phyloP scores from a whole-genome alignment of 2,329 filamentous ascomycete species.

The Alternaria triticimaculans region DNA sequence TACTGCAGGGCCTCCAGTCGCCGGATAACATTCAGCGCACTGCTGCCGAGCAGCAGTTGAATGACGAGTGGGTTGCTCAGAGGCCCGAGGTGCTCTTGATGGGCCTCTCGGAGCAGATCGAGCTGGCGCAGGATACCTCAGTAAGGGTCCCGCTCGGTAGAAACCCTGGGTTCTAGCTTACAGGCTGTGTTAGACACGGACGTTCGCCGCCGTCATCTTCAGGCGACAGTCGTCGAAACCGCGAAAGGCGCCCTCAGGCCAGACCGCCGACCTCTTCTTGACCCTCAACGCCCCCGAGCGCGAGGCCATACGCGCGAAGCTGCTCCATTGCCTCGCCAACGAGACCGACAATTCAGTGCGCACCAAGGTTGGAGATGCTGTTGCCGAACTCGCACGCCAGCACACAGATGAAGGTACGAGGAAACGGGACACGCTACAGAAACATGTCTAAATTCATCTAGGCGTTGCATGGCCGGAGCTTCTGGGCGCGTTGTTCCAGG shows the following conservation, averaged over 20 bases:
- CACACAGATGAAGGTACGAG: conserved; percentile 87
- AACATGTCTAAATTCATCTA: conserved; percentile 47
- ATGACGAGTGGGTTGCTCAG: conserved; percentile 83
- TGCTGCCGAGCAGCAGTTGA: conserved; percentile 87
- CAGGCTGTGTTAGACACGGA: conserved; percentile 69
- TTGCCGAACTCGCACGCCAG: conserved; percentile 92
- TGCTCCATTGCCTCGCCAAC: conserved; percentile 76
- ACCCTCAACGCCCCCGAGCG: conserved; percentile 77
- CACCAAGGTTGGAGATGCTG: conserved; percentile 97
- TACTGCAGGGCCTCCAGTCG: conserved; percentile 87
- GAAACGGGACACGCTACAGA: background rate
- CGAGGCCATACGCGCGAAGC: conserved; percentile 79
- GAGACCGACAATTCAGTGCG: conserved; percentile 78
- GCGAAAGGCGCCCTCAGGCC: conserved; percentile 72
- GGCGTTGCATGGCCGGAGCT: conserved; percentile 90
- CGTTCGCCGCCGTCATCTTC: conserved; percentile 93
- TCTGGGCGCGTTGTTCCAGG: conserved; percentile 81
- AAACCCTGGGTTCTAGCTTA: conserved; percentile 6
- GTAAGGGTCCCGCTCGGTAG: conserved; percentile 57
- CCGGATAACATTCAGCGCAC: conserved; percentile 85
- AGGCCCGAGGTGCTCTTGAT: conserved; percentile 89
- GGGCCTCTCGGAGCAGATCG: conserved; percentile 91
- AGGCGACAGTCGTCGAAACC: conserved; percentile 90
- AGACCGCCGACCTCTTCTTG: conserved; percentile 82
- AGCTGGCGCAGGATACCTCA: conserved; percentile 73